Base-by-base conservation (phyloP, 2,329 filamentous ascomycete species). In the Penicillium sp. region DNA sequence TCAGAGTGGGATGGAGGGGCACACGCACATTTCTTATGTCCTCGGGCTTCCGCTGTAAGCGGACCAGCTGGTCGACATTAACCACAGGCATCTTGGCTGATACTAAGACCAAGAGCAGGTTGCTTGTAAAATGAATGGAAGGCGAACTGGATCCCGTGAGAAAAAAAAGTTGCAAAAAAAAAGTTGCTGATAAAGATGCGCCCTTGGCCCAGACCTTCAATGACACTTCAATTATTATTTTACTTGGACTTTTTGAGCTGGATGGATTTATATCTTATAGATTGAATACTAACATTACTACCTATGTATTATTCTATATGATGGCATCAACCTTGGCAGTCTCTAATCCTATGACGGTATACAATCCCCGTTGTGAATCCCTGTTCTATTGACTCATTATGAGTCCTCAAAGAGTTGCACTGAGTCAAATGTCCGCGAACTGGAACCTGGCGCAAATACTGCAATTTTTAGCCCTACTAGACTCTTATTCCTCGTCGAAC, bases 21-120 rank as follows among this genome's bases (percentile, higher is more conserved):
- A 70, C 68, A 75, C 85, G 75, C 82, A 96, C 92, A 83, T 99
- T 99, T 81, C 94, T 86, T 73, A 99, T 89, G 76, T 93, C 90
- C 65, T 93, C 86, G 67, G 92, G 86, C 73, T 93, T 89, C 74
- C 87, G 86, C 81, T 99, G 94, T 67, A 99, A 86, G 76, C 87
- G 86, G 67, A 94, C 89, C 71, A 99, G 86, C 82, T 96, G 93
- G 67, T 97, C 91, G 63, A 93, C 87, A 63, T 86, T 89, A 66
- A 99, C 91, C 65, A 97, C 88, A 64, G 94, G 93, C 94, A 99
- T 99, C 59, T 70, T 83, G 77, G 52, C 54, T 63, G 58, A 60
- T 44, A 48, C 57, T 61, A 55, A 49, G 49, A 58, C 25, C 55
- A 56, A 63, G 53, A 43, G 45, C 49, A 53, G 57, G 33, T 42